Percentiles rank a stretch among this genome's conserved stretches.
These are phyloP conservation scores for Populus pruinosa DNA, from an alignment of 345 rosid species.

Conservation along the genomic window DNA sequence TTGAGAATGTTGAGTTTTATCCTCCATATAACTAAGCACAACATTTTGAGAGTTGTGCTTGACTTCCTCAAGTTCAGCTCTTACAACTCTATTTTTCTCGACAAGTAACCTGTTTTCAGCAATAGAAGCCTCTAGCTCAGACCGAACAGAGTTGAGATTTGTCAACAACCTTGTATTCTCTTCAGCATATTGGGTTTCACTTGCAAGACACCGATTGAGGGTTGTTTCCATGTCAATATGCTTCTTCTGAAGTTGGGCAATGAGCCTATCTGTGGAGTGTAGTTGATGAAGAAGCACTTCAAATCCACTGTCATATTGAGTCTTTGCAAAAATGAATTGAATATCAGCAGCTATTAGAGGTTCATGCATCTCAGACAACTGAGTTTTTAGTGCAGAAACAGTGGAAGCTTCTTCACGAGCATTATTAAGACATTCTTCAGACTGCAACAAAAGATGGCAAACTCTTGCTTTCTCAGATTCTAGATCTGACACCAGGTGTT, in stretches of 20 bases:
- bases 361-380: constrained; percentile 59
- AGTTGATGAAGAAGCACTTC: constrained; percentile 47
- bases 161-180: constrained; percentile 53
- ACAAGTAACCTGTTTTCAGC: constrained; percentile 42
- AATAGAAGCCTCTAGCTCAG: constrained; percentile 47
- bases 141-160: constrained; percentile 40
- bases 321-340: constrained; percentile 39
- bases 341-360: constrained; percentile 54
- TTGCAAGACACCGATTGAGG: constrained; percentile 50
- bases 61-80: constrained; percentile 43
- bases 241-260: constrained; percentile 51
- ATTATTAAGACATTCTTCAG: constrained; percentile 48
- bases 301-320: constrained; percentile 47
- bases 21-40: constrained; percentile 31
- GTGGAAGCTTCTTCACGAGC: constrained; percentile 44
- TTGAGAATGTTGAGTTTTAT: constrained; percentile 32
- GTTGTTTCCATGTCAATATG: constrained; percentile 43
- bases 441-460: constrained; percentile 38
- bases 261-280: constrained; percentile 36
- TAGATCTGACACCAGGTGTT: constrained; percentile 48
- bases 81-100: constrained; percentile 29
- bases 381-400: constrained; percentile 48
- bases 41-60: constrained; percentile 31
- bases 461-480: constrained; percentile 58
- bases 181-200: constrained; percentile 45